Percentiles rank a stretch among this genome's conserved stretches.
Evolutionary conservation across 176 grass and related monocot species (phyloP).

Genomic region (Triticum dicoccoides): DNA sequence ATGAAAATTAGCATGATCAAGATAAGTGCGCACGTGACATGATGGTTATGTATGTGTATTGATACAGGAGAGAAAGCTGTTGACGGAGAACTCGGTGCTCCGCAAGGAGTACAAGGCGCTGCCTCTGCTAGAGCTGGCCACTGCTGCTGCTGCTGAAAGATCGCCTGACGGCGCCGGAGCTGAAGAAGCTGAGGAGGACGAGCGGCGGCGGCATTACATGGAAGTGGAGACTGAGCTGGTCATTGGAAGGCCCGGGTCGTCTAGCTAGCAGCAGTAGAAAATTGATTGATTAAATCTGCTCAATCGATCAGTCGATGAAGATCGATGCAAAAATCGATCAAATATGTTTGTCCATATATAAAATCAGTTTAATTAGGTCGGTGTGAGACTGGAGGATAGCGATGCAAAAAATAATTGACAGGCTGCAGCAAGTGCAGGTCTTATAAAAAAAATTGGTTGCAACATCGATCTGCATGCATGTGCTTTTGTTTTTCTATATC

Average conservation of each 20-base stretch:
- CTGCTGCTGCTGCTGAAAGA: neutral
- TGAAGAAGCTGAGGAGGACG: neutral
- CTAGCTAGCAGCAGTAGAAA: neutral
- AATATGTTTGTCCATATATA: constrained; percentile 1
- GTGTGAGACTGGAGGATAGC: neutral
- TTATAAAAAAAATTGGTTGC: neutral
- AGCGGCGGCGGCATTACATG: neutral
- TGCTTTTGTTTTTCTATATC: neutral
- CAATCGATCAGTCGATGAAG: neutral
- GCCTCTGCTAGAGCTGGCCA: constrained; percentile 30
- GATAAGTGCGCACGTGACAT: neutral
- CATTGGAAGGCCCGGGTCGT: constrained; percentile 46
- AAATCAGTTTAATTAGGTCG: neutral
- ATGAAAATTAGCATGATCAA: neutral
- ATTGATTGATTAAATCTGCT: neutral
- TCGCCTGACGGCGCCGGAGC: neutral
- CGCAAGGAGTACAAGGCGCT: constrained; percentile 38
- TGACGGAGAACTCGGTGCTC: constrained; percentile 59
- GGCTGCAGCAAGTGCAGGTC: neutral
- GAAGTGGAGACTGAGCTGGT: constrained; percentile 76
- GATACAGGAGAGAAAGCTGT: constrained; percentile 53
- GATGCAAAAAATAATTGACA: no score
- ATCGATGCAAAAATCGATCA: neutral
- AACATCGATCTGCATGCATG: neutral
- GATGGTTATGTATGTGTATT: neutral